Base-by-base conservation (phyloP, 257 asterid species). In the Rehmannia glutinosa region DNA sequence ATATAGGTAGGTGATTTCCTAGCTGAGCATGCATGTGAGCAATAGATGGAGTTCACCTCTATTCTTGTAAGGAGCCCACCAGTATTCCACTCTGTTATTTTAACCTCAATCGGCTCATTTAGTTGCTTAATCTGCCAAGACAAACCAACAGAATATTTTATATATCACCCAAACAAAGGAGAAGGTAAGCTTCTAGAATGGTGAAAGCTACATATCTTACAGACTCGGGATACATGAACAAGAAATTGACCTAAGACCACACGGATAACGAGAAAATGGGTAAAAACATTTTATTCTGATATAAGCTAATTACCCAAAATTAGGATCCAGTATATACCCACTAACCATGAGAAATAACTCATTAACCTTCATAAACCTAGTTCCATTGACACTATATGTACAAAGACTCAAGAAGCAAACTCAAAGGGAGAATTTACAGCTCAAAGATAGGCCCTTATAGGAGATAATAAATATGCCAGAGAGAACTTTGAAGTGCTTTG, bases 31-130 rank as follows among this genome's bases (percentile, higher is more conserved):
- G 62, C 30, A 53, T 38, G 15, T 16, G 46, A 10, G 49, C 24
- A 64, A 41, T 6, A 61, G 66, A 61, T 16, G 51, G n/a, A 24
- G 62, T 32, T 67, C 32, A 93, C 97, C 90, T 94, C 99, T 78
- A 94, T 77, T 86, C 97, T 85, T 68, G 97, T 88, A 70, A 94
- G 85, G 62, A 94, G 95, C 57, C 99, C 99, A 52, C 96, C 96
- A 20, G 92, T 90, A 73, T 94, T 94, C 99, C 99, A 94, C 79
- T 94, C 97, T 0, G 90, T 85, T 73, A 94, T 84, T 77, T 80
- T 82, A 27, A 94, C 86, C 78, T 82, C 80, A 62, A 91, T 81
- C 28, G 99, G 96, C 77, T 85, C 96, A 68, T 87, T 88, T 23
- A 94, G 85, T 66, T 86, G 95, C 81, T 85, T 85, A 73, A 91